These are phyloP conservation scores for Blastocystis sp. DNA, from an alignment of 352 stramenopile species.

Conservation along the genomic window DNA sequence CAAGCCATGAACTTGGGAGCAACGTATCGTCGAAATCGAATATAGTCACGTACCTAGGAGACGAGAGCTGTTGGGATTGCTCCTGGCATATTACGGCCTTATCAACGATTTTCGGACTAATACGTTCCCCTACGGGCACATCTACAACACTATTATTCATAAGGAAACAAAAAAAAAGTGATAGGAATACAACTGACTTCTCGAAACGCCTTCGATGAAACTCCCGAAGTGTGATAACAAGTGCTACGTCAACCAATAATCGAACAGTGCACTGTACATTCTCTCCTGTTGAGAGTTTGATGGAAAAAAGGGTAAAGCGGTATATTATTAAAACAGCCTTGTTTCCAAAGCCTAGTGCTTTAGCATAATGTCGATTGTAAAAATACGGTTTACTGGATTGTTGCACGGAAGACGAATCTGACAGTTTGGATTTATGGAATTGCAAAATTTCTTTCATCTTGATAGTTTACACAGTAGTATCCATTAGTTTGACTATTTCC, in stretches of 20 bases:
- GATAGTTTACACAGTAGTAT: no score
- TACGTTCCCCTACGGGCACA: not conserved
- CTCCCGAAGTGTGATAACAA: not conserved
- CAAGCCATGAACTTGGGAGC: conserved; percentile 64
- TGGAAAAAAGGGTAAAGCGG: not conserved
- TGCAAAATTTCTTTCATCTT: no score
- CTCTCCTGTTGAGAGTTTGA: not conserved
- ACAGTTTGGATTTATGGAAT: no score
- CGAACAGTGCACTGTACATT: not conserved
- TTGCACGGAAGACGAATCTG: no score
- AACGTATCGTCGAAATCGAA: conserved; percentile 66
- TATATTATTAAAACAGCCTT: not conserved
- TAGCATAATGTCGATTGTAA: no score
- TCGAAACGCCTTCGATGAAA: not conserved
- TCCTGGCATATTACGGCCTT: not conserved
- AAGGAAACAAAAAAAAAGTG: not conserved
- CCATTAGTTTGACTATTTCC: no score
- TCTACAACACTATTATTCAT: not conserved
- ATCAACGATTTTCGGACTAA: not conserved
- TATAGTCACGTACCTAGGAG: conserved; percentile 46
- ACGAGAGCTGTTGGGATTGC: not conserved
- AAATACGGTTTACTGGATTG: no score
- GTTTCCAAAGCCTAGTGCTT: no score
- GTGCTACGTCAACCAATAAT: no score
- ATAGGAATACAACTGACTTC: not conserved